These are phyloP conservation scores for Thermothelomyces thermophilus DNA, from an alignment of 2,329 filamentous ascomycete species.

Conservation along the genomic window DNA sequence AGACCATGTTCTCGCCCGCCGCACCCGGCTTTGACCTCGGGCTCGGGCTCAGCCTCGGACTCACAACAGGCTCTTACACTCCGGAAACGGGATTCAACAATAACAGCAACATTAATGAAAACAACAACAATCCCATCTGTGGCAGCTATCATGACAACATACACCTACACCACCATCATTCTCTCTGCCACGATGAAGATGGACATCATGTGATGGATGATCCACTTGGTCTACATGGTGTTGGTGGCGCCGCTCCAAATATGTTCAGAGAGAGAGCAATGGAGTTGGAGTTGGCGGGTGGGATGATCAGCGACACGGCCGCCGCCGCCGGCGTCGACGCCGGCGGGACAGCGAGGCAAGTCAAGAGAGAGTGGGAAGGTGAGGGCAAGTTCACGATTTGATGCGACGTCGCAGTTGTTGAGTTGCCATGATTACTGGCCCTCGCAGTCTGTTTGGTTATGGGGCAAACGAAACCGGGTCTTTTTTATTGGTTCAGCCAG, in stretches of 20 bases:
- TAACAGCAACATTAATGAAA: not conserved
- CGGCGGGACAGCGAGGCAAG: not conserved
- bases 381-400: constrained; percentile 5
- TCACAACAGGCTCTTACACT: not conserved
- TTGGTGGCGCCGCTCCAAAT: not conserved
- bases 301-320: not conserved
- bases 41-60: not conserved
- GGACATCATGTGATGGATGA: not conserved
- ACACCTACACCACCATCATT: not conserved
- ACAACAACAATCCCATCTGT: constrained; percentile 3
- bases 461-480: no score
- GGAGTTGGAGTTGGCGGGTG: constrained; percentile 5
- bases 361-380: constrained; percentile 6
- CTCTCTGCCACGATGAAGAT: not conserved
- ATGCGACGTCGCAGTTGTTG: not conserved
- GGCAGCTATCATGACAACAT: constrained; percentile 8
- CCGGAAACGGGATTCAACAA: not conserved
- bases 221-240: not conserved
- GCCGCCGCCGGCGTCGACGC: not conserved
- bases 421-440: no score
- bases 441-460: no score
- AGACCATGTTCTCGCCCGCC: not conserved
- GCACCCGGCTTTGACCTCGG: not conserved
- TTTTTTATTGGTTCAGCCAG: no score
- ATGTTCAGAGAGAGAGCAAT: constrained; percentile 10